Evolutionary conservation across 208 protist genomes (phyloP).

Genomic region (Acanthamoeba castellanii): DNA sequence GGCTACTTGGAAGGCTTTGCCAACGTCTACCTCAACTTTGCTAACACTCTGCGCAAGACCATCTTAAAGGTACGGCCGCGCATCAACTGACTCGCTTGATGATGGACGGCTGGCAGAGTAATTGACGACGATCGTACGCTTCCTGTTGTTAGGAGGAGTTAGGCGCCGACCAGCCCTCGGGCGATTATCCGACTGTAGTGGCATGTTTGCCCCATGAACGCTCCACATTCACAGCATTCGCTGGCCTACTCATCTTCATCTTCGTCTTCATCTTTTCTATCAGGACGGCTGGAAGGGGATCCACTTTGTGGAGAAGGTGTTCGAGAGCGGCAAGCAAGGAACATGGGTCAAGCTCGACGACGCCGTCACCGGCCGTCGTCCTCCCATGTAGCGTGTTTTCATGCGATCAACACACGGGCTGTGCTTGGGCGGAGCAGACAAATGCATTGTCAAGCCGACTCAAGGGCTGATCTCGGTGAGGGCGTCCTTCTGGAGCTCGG

Average conservation of each 20-base stretch:
- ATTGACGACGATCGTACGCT: neutral
- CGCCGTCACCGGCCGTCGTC: neutral
- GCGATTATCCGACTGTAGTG: neutral
- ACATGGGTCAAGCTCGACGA: constrained; percentile 15
- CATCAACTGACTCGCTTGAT: neutral
- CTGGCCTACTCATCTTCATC: too few relatives aligned
- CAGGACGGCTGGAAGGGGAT: constrained; percentile 9
- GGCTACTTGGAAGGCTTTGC: constrained; percentile 14
- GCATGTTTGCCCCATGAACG: neutral
- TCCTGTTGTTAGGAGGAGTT: neutral
- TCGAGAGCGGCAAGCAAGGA: neutral
- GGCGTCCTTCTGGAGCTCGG: constrained; percentile 24
- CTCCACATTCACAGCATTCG: neutral
- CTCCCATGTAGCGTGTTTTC: neutral
- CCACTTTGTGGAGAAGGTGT: constrained; percentile 21
- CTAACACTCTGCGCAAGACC: neutral
- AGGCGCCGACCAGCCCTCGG: neutral
- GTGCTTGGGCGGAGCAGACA: too few relatives aligned
- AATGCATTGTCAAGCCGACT: neutral
- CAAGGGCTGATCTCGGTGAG: constrained; percentile 3
- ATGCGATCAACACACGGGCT: neutral
- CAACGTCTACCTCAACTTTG: constrained; percentile 50
- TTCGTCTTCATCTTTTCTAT: neutral
- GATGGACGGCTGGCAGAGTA: neutral
- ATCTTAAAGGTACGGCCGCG: neutral